Base-by-base conservation (phyloP, 169 alveolate species). In the Plasmodium chabaudi region DNA sequence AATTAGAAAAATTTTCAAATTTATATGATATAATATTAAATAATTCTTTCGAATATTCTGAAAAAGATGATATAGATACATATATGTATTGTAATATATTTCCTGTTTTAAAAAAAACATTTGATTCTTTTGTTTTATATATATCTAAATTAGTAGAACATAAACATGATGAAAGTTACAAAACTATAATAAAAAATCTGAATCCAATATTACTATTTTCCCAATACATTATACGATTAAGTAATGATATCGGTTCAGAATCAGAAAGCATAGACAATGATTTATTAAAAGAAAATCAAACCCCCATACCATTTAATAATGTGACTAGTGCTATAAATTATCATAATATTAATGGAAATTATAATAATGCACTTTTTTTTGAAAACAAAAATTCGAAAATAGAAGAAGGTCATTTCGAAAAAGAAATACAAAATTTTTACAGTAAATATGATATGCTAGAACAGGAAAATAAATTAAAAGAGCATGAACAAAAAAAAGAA, bases 81-180 rank as follows among this genome's bases (percentile, higher is more conserved):
- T 79, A 79, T 44, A 65, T 79, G 79, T 79, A 79, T 65, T 79
- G 82, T 23, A 79, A 56, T 56, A 71, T 79, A 9, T 79, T 51
- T 56, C 89, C 89, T 15, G 67, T 79, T 39, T 59, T 79, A 79
- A 63, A 79, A 42, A 79, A 67, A 79, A 79, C 89, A 13, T 79
- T 79, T 65, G 82, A 79, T 57, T 67, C 89, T 1, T 79, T 79
- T 44, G 89, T 79, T 79, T 19, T 57, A 10, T 79, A 79, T 34
- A 44, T 79, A 6, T 39, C 67, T 15, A 79, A 79, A 13, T 65
- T 79, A 53, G 7, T 65, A 55, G 17, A 10, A 39, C 82, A 79
- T 49, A 79, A 79, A 79, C 17, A 79, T 79, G 82, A 79, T 67
- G 53, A 55, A 10, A 44, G 27, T 21, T 65, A 79, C 56, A 79